A percentile compares a stretch with the other conserved stretches of the same genome.
phyloP scores from a whole-genome alignment of 1,139 yeast genomes.

The Zygosaccharomyces sapae region DNA sequence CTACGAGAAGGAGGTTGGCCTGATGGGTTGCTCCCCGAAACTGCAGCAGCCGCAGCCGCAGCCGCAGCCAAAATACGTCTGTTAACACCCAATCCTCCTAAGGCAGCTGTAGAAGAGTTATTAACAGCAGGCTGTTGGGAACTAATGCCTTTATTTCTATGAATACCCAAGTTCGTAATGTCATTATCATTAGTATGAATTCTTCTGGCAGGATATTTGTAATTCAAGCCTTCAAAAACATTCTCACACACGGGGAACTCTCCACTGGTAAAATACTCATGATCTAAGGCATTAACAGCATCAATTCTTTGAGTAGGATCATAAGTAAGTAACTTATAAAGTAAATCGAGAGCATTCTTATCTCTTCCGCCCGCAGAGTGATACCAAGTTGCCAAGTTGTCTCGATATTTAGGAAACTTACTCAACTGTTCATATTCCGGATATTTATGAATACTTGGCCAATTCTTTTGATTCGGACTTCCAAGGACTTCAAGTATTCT shows the following conservation, averaged over 20 bases:
- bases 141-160: conserved; percentile 22
- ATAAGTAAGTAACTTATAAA: conserved; percentile 64
- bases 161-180: conserved; percentile 39
- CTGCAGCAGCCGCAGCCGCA: conserved; percentile 39
- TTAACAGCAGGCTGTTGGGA: conserved; percentile 25
- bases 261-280: conserved; percentile 61
- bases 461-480: conserved; percentile 66
- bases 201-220: conserved; percentile 67
- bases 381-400: conserved; percentile 78
- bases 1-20: conserved; percentile 20
- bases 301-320: conserved; percentile 80
- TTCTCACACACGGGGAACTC: conserved; percentile 63
- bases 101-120: conserved; percentile 25
- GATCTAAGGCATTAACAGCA: conserved; percentile 69
- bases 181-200: conserved; percentile 77
- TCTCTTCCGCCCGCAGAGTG: conserved; percentile 73
- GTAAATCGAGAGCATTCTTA: conserved; percentile 60
- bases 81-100: conserved; percentile 36
- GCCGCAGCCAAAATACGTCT: conserved; percentile 37
- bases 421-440: conserved; percentile 78
- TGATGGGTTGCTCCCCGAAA: conserved; percentile 26
- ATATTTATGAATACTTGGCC: conserved; percentile 76
- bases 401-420: conserved; percentile 59
- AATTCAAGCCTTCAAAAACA: conserved; percentile 60
- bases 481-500: conserved; percentile 90